These are phyloP conservation scores for Neurospora intermedia DNA, from an alignment of 495 filamentous ascomycete genomes.

Conservation along the genomic window DNA sequence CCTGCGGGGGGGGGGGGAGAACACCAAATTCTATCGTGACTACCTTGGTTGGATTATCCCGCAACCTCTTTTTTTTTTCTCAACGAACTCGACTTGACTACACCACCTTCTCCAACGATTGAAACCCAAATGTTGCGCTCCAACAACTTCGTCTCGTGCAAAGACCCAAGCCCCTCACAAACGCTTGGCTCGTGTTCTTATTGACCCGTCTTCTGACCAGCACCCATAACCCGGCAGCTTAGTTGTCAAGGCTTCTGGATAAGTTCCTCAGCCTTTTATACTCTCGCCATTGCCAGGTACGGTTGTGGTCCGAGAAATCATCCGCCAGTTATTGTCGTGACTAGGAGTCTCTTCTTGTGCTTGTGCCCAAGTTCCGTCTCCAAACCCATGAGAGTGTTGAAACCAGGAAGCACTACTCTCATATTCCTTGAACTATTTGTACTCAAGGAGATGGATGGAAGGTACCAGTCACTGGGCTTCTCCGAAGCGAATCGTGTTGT, in stretches of 20 bases:
- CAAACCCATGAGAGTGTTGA: neutral
- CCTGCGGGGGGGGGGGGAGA: neutral
- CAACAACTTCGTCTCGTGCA: neutral
- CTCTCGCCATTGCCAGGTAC: neutral
- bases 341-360: neutral
- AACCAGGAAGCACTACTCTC: neutral
- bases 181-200: neutral
- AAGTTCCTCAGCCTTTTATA: neutral
- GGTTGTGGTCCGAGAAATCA: neutral
- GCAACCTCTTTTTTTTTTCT: neutral
- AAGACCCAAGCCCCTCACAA: neutral
- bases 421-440: neutral
- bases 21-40: neutral
- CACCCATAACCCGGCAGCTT: neutral
- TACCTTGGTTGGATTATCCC: neutral
- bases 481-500: neutral
- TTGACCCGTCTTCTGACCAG: neutral
- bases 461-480: neutral
- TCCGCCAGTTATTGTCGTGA: neutral
- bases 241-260: neutral
- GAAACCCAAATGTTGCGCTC: neutral
- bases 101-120: neutral
- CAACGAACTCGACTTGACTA: neutral
- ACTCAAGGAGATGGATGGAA: neutral
- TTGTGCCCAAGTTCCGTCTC: neutral